A percentile compares a stretch with the other conserved stretches of the same genome.
phyloP scores from a whole-genome alignment of 192 early-diverging fungal genomes.

The Backusella sp. region DNA sequence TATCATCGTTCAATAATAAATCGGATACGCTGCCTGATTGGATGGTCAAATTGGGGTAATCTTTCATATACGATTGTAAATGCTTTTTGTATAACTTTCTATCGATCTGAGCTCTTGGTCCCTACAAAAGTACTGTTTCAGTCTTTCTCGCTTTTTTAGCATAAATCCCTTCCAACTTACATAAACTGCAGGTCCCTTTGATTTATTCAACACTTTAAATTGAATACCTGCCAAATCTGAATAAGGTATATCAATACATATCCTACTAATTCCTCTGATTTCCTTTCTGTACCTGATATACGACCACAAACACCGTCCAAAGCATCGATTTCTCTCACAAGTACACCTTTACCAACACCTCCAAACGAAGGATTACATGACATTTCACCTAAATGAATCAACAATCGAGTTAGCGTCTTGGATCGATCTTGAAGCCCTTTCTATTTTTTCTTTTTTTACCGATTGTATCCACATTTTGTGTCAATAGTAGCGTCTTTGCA shows the following conservation, averaged over 20 bases:
- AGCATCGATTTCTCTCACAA: constrained; percentile 80
- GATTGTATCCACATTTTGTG: constrained; percentile 73
- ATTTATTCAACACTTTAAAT: constrained; percentile 78
- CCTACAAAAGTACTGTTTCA: constrained; percentile 26
- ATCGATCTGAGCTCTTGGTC: constrained; percentile 82
- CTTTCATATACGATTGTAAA: constrained; percentile 61
- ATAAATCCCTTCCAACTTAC: constrained; percentile 23
- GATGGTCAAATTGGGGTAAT: constrained; percentile 70
- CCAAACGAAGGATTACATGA: constrained; percentile 89
- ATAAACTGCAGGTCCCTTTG: constrained; percentile 81
- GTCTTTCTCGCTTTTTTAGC: background rate
- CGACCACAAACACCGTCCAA: constrained; percentile 81
- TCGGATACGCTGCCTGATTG: constrained; percentile 71
- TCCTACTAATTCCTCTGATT: too few relatives aligned
- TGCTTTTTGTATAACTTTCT: constrained; percentile 73
- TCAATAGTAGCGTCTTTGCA: constrained; percentile 69
- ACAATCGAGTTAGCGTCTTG: background rate
- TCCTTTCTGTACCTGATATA: constrained; percentile 47
- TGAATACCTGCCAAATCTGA: constrained; percentile 75
- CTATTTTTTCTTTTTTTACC: constrained; percentile 36
- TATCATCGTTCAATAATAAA: constrained; percentile 54
- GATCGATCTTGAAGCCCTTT: background rate
- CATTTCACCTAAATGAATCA: constrained; percentile 62
- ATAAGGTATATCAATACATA: background rate
- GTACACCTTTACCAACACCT: constrained; percentile 79